phyloP scores from a whole-genome alignment of 208 protist genomes.

The Leptomonas seymouri region DNA sequence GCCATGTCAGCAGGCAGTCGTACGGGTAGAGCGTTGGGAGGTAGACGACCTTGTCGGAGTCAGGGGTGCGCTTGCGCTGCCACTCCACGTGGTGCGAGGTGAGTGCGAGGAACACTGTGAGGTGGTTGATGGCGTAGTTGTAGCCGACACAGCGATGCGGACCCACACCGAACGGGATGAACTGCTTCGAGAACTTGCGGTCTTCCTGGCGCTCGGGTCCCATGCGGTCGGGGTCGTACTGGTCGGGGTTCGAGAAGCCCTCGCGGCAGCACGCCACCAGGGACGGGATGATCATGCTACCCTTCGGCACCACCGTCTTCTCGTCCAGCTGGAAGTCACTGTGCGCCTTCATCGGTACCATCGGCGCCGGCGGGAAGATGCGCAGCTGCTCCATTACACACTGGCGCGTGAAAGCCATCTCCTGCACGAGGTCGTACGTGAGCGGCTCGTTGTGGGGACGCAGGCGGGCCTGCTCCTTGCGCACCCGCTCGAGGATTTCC shows the following conservation, averaged over 20 bases:
- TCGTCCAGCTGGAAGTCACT: conserved; percentile 80
- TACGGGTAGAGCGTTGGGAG: conserved; percentile 92
- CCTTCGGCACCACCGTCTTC: conserved; percentile 86
- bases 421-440: conserved; percentile 82
- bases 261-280: conserved; percentile 88
- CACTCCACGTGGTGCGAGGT: conserved; percentile 73
- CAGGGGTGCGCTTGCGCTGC: conserved; percentile 77
- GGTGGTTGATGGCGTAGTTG: conserved; percentile 95
- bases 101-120: conserved; percentile 88
- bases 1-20: conserved; percentile 82
- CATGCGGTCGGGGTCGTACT: conserved; percentile 95
- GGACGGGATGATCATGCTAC: conserved; percentile 92
- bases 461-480: conserved; percentile 86
- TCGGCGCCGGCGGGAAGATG: conserved; percentile 76
- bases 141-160: conserved; percentile 93
- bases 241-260: conserved; percentile 90
- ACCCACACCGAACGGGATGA: conserved; percentile 92
- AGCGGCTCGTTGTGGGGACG: conserved; percentile 80
- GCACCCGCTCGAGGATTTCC: conserved; percentile 86
- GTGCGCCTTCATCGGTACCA: conserved; percentile 87
- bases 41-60: conserved; percentile 93
- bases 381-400: conserved; percentile 85
- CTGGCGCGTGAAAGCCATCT: conserved; percentile 92
- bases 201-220: conserved; percentile 88
- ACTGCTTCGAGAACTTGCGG: conserved; percentile 89